phyloP scores from a whole-genome alignment of 129 eudicot species.

The Oenanthe sinensis region DNA sequence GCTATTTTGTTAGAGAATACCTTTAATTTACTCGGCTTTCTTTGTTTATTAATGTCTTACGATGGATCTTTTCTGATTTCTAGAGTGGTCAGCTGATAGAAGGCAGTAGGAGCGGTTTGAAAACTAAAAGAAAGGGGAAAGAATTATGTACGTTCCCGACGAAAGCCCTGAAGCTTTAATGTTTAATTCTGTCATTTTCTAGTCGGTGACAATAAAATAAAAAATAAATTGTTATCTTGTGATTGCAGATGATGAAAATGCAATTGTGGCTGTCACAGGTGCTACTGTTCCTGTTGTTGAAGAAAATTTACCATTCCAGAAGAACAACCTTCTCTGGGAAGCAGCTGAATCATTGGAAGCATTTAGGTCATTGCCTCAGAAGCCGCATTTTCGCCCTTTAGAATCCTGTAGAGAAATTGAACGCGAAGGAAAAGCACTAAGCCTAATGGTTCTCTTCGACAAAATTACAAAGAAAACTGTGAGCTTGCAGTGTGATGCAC shows the following conservation, averaged over 20 bases:
- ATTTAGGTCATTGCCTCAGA: not conserved
- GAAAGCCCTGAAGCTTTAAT: not conserved
- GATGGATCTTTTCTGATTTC: not conserved
- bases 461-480: not conserved
- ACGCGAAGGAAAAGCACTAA: not conserved
- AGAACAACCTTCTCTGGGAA: not conserved
- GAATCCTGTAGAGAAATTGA: not conserved
- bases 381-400: not conserved
- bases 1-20: not conserved
- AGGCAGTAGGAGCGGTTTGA: not conserved
- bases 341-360: not conserved
- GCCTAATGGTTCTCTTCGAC: not conserved
- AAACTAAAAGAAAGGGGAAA: not conserved
- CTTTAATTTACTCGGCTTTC: not conserved
- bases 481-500: not conserved
- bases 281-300: not conserved
- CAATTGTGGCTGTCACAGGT: not conserved
- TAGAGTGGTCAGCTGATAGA: not conserved
- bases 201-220: not conserved
- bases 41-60: not conserved
- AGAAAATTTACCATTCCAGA: not conserved
- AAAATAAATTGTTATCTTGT: not conserved
- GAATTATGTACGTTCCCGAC: not conserved
- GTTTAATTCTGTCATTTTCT: not conserved
- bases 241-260: not conserved